A percentile compares a stretch with the other conserved stretches of the same genome.
Evolutionary conservation across 2,329 filamentous ascomycete genomes (phyloP).

Genomic region (Paracamarosporium sp.): DNA sequence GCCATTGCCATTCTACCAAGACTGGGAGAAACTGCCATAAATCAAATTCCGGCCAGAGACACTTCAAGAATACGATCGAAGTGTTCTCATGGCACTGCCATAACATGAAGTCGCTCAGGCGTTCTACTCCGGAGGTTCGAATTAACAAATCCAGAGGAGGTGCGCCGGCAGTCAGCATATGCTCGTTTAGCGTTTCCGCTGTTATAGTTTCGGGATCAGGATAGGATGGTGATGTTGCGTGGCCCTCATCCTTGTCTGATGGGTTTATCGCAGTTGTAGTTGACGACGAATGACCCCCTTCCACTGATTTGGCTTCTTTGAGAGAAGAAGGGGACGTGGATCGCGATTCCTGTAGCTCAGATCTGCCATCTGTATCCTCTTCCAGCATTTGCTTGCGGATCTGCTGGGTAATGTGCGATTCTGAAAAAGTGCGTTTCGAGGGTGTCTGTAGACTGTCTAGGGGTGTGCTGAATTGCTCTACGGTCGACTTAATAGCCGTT

Average conservation of each 20-base stretch:
- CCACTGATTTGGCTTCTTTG: slow-evolving; percentile 38
- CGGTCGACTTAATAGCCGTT: slow-evolving; percentile 83
- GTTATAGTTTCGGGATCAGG: slow-evolving; percentile 90
- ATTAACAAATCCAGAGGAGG: slow-evolving; percentile 91
- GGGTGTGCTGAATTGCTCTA: slow-evolving; percentile 82
- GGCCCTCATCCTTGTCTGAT: slow-evolving; percentile 39
- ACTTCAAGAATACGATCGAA: slow-evolving; percentile 89
- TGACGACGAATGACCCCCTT: slow-evolving; percentile 39
- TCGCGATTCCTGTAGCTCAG: slow-evolving; percentile 35
- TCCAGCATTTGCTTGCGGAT: slow-evolving; percentile 65
- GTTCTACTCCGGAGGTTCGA: slow-evolving; percentile 89
- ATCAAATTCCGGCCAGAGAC: slow-evolving; percentile 95
- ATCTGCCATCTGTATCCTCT: slow-evolving; percentile 42
- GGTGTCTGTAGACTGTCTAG: slow-evolving; percentile 61
- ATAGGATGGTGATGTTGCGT: slow-evolving; percentile 28
- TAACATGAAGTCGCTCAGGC: slow-evolving; percentile 96
- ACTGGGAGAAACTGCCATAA: slow-evolving; percentile 93
- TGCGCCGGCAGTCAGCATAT: slow-evolving; percentile 85
- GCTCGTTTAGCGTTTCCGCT: slow-evolving; percentile 77
- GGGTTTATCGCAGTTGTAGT: slow-evolving; percentile 47
- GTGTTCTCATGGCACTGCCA: slow-evolving; percentile 97
- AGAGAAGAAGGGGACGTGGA: slow-evolving; percentile 45
- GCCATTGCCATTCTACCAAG: slow-evolving; percentile 84
- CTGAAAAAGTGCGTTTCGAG: slow-evolving; percentile 76
- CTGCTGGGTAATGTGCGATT: slow-evolving; percentile 84